Conservation (phyloP, 2,329 filamentous ascomycete genomes). For the Pyricularia grisea region DNA sequence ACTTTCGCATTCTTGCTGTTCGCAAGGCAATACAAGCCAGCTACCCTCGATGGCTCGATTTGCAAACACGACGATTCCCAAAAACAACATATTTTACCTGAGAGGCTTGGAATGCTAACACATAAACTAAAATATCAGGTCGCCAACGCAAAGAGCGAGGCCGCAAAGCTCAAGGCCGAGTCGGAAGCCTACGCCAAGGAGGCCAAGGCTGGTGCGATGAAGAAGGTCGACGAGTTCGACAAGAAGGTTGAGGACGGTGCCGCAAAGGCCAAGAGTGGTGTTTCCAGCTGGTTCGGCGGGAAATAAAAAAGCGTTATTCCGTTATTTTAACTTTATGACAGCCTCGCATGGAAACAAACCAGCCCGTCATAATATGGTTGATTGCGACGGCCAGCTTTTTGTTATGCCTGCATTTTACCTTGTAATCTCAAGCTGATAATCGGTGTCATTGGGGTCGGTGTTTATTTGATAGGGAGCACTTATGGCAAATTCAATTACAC, state of each 20-base stretch:
- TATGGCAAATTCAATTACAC: not conserved
- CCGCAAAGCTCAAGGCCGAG: slow-evolving; percentile 51
- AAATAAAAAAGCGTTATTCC: slow-evolving; percentile 24
- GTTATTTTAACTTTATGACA: not conserved
- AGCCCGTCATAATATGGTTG: not conserved
- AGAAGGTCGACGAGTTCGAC: slow-evolving; percentile 76
- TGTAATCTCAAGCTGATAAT: not conserved
- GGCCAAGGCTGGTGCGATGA: slow-evolving; percentile 52
- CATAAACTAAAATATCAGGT: slow-evolving; percentile 28
- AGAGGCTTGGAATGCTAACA: not conserved
- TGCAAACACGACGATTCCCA: not conserved
- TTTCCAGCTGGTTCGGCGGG: slow-evolving; percentile 79
- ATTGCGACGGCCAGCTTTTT: not conserved
- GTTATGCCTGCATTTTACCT: not conserved
- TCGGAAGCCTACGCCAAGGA: slow-evolving; percentile 53
- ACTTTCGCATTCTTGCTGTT: not conserved
- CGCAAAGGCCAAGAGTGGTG: slow-evolving; percentile 71
- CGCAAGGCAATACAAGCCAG: not conserved
- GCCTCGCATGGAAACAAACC: not conserved
- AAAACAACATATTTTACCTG: not conserved
- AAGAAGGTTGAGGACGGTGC: slow-evolving; percentile 70
- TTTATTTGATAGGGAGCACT: not conserved
- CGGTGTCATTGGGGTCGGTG: not conserved
- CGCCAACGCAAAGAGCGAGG: slow-evolving; percentile 53
- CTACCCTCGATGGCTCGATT: not conserved